Percentiles rank a stretch among this genome's conserved stretches.
phyloP scores from a whole-genome alignment of 2,329 filamentous ascomycete species.

The Neofusicoccum kwambonambiense region DNA sequence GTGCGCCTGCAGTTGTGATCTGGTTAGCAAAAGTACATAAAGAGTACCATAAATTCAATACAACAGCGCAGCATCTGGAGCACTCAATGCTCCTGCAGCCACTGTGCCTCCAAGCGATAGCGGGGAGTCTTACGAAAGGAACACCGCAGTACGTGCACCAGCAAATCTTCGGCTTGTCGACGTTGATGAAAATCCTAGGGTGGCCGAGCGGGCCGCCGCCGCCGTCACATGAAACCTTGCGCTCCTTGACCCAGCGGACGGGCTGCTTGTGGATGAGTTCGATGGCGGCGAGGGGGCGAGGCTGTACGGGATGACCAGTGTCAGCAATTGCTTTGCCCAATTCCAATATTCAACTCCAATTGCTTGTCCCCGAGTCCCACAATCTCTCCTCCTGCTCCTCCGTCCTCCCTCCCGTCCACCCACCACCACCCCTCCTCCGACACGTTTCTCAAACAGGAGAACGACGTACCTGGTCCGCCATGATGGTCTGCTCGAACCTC shows the following conservation, averaged over 20 bases:
- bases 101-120: background rate
- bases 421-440: background rate
- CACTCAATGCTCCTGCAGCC: background rate
- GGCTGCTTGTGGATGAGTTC: slow-evolving; percentile 95
- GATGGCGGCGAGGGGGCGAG: slow-evolving; percentile 84
- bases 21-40: slow-evolving; percentile 18
- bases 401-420: background rate
- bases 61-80: background rate
- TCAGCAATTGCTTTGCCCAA: slow-evolving; percentile 24
- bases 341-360: background rate
- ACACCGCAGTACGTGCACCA: slow-evolving; percentile 90
- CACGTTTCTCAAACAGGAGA: background rate
- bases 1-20: slow-evolving; percentile 64
- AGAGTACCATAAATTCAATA: background rate
- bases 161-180: slow-evolving; percentile 92
- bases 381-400: background rate
- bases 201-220: slow-evolving; percentile 89
- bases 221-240: slow-evolving; percentile 83
- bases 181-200: slow-evolving; percentile 94
- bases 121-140: slow-evolving; percentile 72
- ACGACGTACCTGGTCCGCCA: slow-evolving; percentile 76
- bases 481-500: slow-evolving; percentile 95
- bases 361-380: background rate
- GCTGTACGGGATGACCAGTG: slow-evolving; percentile 54
- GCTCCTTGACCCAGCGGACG: slow-evolving; percentile 84